phyloP scores from a whole-genome alignment of 1,284 basidiomycete species.

The Apiotrichum akiyoshidainum region DNA sequence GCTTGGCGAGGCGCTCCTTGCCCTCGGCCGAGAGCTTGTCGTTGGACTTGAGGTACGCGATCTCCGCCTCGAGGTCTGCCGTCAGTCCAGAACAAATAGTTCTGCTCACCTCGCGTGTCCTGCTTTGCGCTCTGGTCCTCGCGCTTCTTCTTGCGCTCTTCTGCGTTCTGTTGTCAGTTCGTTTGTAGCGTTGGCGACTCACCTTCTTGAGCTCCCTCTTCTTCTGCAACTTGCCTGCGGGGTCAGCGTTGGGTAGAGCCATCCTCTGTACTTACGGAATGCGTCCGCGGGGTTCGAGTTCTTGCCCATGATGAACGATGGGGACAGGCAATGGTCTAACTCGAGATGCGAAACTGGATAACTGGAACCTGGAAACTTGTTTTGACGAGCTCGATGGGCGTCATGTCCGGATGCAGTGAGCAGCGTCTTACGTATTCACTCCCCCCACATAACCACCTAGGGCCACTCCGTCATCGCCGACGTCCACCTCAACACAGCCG shows the following conservation, averaged over 20 bases:
- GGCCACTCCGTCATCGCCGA: neutral
- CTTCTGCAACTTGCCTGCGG: constrained; percentile 74
- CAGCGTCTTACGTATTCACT: neutral
- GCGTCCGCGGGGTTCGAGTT: constrained; percentile 70
- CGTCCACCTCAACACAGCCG: neutral
- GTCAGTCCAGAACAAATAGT: neutral
- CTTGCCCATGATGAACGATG: neutral
- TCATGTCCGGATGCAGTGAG: neutral
- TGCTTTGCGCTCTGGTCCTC: constrained; percentile 82
- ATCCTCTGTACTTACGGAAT: constrained; percentile 56
- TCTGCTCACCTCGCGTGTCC: constrained; percentile 66
- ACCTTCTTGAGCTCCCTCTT: constrained; percentile 91
- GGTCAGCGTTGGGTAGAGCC: neutral
- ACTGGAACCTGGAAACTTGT: neutral
- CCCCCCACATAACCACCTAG: neutral
- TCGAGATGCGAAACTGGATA: neutral
- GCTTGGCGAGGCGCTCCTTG: constrained; percentile 51
- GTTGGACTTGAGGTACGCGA: constrained; percentile 33
- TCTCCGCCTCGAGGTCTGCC: constrained; percentile 48
- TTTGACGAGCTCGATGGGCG: neutral
- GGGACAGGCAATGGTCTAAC: neutral
- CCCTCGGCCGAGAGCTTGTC: constrained; percentile 33
- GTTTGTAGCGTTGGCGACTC: constrained; percentile 21
- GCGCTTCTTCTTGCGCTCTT: constrained; percentile 68
- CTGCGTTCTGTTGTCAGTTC: constrained; percentile 65